phyloP scores from a whole-genome alignment of 2,329 filamentous ascomycete genomes.

The Bipolaris gigantea region DNA sequence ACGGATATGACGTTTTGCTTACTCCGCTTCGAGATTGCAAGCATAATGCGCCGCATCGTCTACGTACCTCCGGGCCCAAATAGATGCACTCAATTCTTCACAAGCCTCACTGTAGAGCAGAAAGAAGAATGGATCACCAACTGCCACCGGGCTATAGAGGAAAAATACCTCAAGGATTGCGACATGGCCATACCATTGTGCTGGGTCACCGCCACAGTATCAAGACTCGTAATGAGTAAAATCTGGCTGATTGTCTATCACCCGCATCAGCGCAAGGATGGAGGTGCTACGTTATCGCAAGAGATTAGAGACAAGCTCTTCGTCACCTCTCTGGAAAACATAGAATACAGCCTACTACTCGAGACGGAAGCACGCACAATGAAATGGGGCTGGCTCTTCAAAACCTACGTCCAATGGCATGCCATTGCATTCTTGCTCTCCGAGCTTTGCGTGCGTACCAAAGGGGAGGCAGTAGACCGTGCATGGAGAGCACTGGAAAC shows the following conservation, averaged over 20 bases:
- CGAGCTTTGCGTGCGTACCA: slow-evolving; percentile 60
- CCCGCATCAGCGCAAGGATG: slow-evolving; percentile 65
- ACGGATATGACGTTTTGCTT: slow-evolving; percentile 62
- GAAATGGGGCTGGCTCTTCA: slow-evolving; percentile 68
- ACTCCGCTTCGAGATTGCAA: slow-evolving; percentile 56
- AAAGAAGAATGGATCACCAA: slow-evolving; percentile 56
- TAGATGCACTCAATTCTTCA: slow-evolving; percentile 48
- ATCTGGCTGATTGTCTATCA: slow-evolving; percentile 78
- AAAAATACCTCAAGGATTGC: slow-evolving; percentile 54
- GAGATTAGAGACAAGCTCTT: slow-evolving; percentile 71
- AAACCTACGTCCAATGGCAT: slow-evolving; percentile 67
- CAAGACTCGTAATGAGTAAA: slow-evolving; percentile 73
- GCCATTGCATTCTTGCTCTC: slow-evolving; percentile 63
- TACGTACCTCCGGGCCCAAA: slow-evolving; percentile 50
- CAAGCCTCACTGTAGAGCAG: slow-evolving; percentile 49
- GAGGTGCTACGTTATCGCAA: slow-evolving; percentile 57
- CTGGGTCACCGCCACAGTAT: slow-evolving; percentile 69
- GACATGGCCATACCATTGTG: slow-evolving; percentile 63
- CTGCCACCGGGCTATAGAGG: slow-evolving; percentile 52
- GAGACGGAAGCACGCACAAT: slow-evolving; percentile 64
- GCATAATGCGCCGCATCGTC: slow-evolving; percentile 51
- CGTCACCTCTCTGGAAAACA: slow-evolving; percentile 70
- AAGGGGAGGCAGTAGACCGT: slow-evolving; percentile 60
- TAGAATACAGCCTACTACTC: slow-evolving; percentile 69
- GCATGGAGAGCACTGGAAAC: slow-evolving; percentile 62